Conservation (phyloP, 2,329 filamentous ascomycete species). For the Cordyceps fumosorosea region DNA sequence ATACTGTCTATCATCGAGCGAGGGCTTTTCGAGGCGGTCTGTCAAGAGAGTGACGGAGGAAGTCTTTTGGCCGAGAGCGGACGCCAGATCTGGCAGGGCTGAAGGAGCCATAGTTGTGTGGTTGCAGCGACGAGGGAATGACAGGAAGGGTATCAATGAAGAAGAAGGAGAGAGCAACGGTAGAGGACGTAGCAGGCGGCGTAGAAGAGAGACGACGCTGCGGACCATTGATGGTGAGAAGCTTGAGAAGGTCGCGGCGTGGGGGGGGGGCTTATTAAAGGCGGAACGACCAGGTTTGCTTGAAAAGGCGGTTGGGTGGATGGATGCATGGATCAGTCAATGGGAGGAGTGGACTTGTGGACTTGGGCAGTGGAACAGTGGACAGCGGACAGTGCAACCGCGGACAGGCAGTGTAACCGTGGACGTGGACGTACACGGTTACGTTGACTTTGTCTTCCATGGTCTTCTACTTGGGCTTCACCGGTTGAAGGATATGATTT, state of each 20-base stretch:
- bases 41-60: slow-evolving; percentile 42
- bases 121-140: not conserved
- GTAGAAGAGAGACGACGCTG: slow-evolving; percentile 3
- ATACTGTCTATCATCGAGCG: slow-evolving; percentile 80
- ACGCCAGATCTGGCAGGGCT: slow-evolving; percentile 26
- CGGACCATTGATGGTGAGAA: slow-evolving; percentile 9
- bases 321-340: too few relatives aligned
- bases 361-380: not conserved
- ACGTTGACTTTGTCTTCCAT: not conserved
- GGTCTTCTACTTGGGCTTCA: not conserved
- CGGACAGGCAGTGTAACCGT: not conserved
- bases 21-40: slow-evolving; percentile 72
- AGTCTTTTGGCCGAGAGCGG: slow-evolving; percentile 20
- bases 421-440: not conserved
- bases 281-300: too few relatives aligned
- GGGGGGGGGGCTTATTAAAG: not conserved
- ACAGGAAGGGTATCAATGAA: not conserved
- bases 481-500: not conserved
- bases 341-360: not conserved
- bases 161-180: not conserved
- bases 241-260: not conserved
- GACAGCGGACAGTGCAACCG: not conserved
- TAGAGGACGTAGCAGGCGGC: not conserved
- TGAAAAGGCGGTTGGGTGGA: too few relatives aligned
- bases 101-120: not conserved